Base-by-base conservation (phyloP, 768 basidiomycete genomes). In the Lenzites betulinus region DNA sequence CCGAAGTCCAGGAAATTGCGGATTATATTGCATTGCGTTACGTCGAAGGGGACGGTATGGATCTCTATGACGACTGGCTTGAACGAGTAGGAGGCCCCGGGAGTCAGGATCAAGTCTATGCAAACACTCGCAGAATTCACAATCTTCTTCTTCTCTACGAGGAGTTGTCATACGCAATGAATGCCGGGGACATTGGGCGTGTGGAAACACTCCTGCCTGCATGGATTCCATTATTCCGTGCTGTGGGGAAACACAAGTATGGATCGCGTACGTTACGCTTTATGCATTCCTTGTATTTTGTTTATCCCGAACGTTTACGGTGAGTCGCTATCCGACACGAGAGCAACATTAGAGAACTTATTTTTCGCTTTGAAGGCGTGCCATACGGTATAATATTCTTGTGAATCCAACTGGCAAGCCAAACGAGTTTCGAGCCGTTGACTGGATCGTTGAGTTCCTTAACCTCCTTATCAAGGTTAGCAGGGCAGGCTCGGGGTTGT, bases 391-490 rank as follows among this genome's bases (percentile, higher is more conserved):
- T 35, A 70, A 71, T 42, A 61, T 67, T 1, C 76, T 26, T 16
- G 48, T 69, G 6, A 81, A 80, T 56, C 78, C 75, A 0, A 77
- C 70, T 0, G 77, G 78, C 0, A 67, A 70, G 30, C 49, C 57
- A 8, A 65, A 68, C 2, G 58, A 62, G 0, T 81, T 73, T 35
- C 62, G 70, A 1, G 72, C 67, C 0, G 64, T 78, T 1, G 79
- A 80, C 50, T 81, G 78, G 78, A 53, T 73, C 9, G 65, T 77
- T 1, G 78, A 82, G 58, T 66, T 74, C 2, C 74, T 79, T 26
- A 81, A 81, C 57, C 69, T 79, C 1, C 78, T 73, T n/a, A 78
- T 70, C 6, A 81, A 80, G 67, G 78, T 77, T 18, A 59, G 69
- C 26, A 20, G 12, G 5, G 18, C 7, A 18, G n/a, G n/a, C n/a